Evolutionary conservation across 139 green algal species (phyloP).

Genomic region (Parachlorella kessleri): DNA sequence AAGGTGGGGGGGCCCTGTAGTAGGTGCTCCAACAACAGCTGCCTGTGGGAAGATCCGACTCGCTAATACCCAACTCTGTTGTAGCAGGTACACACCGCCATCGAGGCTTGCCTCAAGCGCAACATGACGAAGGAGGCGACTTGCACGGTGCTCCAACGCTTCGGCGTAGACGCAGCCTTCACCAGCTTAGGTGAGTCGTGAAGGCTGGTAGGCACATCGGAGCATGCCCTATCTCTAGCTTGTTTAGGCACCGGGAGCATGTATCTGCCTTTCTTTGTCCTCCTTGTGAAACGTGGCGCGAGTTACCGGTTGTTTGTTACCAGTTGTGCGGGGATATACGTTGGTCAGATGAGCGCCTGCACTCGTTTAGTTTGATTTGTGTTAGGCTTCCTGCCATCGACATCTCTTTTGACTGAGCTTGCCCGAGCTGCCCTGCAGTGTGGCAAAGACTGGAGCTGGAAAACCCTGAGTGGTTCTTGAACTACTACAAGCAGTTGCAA

Average conservation of each 20-base stretch:
- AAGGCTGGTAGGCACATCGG: background rate
- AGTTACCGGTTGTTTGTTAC: too few species aligned
- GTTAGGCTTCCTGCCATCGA: background rate
- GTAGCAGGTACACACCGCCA: constrained; percentile 27
- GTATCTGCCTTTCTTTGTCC: background rate
- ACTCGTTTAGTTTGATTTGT: too few species aligned
- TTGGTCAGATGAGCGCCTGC: too few species aligned
- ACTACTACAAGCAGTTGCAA: constrained; percentile 9
- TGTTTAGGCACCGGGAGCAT: background rate
- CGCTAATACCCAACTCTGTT: background rate
- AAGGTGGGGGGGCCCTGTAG: background rate
- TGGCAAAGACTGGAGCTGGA: constrained; percentile 34
- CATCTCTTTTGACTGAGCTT: background rate
- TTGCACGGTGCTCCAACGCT: background rate
- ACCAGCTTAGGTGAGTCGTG: constrained; percentile 7
- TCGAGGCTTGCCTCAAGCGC: constrained; percentile 31
- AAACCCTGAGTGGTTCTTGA: constrained; percentile 36
- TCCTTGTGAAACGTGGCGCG: too few species aligned
- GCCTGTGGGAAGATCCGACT: background rate
- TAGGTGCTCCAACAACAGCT: background rate
- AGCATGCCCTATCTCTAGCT: background rate
- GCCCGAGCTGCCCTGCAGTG: constrained; percentile 9
- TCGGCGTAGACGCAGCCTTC: constrained; percentile 25
- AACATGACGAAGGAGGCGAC: constrained; percentile 15
- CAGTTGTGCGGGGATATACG: too few species aligned